A percentile compares a stretch with the other conserved stretches of the same genome.
These are phyloP conservation scores for Quercus cerris DNA, from an alignment of 306 rosid species.

Conservation along the genomic window DNA sequence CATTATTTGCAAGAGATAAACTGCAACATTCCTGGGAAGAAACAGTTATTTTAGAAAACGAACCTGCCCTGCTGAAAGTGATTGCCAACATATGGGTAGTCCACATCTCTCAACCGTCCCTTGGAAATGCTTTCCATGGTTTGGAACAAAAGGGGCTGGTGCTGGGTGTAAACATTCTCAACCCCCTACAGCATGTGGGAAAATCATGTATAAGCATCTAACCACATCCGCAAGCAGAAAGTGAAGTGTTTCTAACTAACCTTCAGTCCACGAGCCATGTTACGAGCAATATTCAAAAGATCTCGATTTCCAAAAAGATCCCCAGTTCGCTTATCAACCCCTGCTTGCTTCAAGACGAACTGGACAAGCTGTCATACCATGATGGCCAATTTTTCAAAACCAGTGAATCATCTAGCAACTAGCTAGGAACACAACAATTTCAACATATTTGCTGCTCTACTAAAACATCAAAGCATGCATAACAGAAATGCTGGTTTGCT, in stretches of 20 bases:
- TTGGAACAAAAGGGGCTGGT: too few relatives aligned
- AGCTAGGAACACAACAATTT: constrained; percentile 9
- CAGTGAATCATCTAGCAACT: constrained; percentile 19
- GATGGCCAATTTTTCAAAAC: constrained; percentile 33
- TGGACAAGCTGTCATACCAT: constrained; percentile 77
- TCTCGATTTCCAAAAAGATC: constrained; percentile 89
- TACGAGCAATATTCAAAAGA: constrained; percentile 88
- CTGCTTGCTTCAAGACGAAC: constrained; percentile 90
- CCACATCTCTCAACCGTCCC: too few relatives aligned
- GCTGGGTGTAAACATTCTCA: constrained; percentile 82
- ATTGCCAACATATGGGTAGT: too few relatives aligned
- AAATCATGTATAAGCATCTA: constrained; percentile 17
- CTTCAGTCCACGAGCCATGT: constrained; percentile 97
- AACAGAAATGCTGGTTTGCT: background rate
- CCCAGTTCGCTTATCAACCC: constrained; percentile 64
- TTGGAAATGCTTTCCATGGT: too few relatives aligned
- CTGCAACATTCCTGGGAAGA: too few relatives aligned
- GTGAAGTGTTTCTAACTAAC: constrained; percentile 38
- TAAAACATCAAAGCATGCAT: background rate
- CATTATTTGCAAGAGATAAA: background rate
- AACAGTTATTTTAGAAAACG: too few relatives aligned
- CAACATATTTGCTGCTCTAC: constrained; percentile 2
- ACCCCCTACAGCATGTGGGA: constrained; percentile 52
- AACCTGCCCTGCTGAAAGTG: too few relatives aligned
- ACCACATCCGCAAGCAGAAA: constrained; percentile 17